Evolutionary conservation across 1,284 basidiomycete species (phyloP).

Genomic region (Puccinia hordei): DNA sequence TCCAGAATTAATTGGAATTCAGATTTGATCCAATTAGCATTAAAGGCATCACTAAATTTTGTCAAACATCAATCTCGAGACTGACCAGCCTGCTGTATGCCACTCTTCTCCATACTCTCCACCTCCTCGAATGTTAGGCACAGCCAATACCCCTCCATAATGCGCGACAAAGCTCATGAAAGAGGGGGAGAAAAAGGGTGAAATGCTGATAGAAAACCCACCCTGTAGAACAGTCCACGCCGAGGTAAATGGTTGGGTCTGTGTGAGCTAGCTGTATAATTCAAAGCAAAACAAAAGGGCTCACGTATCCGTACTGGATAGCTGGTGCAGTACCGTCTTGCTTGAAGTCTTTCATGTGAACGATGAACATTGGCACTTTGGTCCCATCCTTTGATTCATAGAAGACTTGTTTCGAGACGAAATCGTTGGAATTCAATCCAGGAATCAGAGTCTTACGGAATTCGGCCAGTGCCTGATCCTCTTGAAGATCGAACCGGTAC

Average conservation of each 20-base stretch:
- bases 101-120: slow-evolving; percentile 76
- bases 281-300: slow-evolving; percentile 8
- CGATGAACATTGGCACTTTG: slow-evolving; percentile 81
- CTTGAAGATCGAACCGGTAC: slow-evolving; percentile 51
- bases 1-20: neutral
- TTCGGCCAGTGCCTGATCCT: slow-evolving; percentile 66
- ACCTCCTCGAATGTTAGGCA: slow-evolving; percentile 71
- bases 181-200: slow-evolving; percentile 71
- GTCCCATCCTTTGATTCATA: slow-evolving; percentile 79
- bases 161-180: slow-evolving; percentile 75
- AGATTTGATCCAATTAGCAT: neutral
- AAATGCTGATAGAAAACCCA: slow-evolving; percentile 73
- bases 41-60: slow-evolving; percentile 17
- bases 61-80: slow-evolving; percentile 35
- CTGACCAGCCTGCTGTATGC: slow-evolving; percentile 56
- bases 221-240: slow-evolving; percentile 66
- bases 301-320: slow-evolving; percentile 70
- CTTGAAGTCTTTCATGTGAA: slow-evolving; percentile 71
- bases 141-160: slow-evolving; percentile 73
- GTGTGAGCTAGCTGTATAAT: neutral
- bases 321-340: slow-evolving; percentile 76
- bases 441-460: slow-evolving; percentile 69
- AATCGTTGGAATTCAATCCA: slow-evolving; percentile 72
- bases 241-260: neutral
- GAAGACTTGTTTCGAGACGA: slow-evolving; percentile 75